These are phyloP conservation scores for Ormosia semicastrata DNA, from an alignment of 306 rosid species.

Conservation along the genomic window DNA sequence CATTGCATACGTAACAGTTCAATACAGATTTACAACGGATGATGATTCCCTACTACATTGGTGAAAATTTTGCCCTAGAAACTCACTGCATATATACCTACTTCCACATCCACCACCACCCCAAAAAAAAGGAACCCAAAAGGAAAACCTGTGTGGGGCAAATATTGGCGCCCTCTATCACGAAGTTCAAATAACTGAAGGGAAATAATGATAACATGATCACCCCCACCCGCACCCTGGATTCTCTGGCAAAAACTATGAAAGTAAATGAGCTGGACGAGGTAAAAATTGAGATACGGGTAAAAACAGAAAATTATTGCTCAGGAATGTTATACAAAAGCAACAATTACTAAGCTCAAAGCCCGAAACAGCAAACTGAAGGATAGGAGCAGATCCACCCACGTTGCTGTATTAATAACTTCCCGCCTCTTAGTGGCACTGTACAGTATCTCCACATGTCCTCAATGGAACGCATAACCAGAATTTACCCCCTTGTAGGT, in stretches of 20 bases:
- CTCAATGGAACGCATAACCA: constrained; percentile 39
- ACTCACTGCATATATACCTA: constrained; percentile 28
- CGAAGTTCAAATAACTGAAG: constrained; percentile 30
- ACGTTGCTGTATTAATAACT: constrained; percentile 38
- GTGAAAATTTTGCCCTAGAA: constrained; percentile 40
- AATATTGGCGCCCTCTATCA: constrained; percentile 45
- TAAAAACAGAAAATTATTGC: constrained; percentile 45
- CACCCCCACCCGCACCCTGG: constrained; percentile 12
- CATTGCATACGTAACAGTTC: constrained; percentile 16
- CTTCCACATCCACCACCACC: constrained; percentile 28
- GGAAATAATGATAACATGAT: neutral
- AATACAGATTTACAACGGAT: constrained; percentile 49
- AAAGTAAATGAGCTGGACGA: constrained; percentile 23
- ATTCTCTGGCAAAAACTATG: constrained; percentile 12
- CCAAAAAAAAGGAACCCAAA: neutral
- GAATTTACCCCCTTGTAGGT: constrained; percentile 35
- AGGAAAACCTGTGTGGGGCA: constrained; percentile 40
- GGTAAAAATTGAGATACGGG: constrained; percentile 34
- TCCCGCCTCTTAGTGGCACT: constrained; percentile 41
- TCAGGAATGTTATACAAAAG: constrained; percentile 55
- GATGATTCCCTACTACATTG: constrained; percentile 30
- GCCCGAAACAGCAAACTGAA: constrained; percentile 40
- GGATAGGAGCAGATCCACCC: constrained; percentile 38
- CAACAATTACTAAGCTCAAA: constrained; percentile 46
- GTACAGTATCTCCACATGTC: constrained; percentile 56